phyloP scores from a whole-genome alignment of 345 rosid species.

The Rhodamnia rubescens region DNA sequence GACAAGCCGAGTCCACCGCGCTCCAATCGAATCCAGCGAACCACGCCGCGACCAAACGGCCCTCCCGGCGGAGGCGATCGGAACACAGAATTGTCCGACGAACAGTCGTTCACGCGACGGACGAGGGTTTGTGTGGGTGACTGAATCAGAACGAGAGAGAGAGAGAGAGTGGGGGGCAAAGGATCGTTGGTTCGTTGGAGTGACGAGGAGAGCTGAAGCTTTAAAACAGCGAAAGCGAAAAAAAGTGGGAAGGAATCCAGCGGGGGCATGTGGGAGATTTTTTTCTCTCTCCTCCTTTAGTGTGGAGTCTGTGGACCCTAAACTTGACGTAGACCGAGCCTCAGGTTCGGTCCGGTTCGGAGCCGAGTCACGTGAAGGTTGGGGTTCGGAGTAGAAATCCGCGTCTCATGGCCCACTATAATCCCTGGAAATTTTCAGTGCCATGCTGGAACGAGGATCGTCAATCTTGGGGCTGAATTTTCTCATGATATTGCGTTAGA shows the following conservation, averaged over 20 bases:
- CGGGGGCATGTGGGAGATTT: background rate
- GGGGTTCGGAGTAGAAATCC: too few relatives aligned
- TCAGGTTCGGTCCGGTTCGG: background rate
- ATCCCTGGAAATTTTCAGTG: too few relatives aligned
- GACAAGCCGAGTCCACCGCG: background rate
- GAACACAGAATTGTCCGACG: background rate
- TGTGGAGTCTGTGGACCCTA: background rate
- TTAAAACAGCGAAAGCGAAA: constrained; percentile 1
- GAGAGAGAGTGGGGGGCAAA: background rate
- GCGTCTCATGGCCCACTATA: too few relatives aligned
- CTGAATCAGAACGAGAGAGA: background rate
- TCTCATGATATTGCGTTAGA: too few relatives aligned
- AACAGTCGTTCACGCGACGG: background rate
- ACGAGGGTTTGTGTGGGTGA: background rate
- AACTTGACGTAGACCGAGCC: background rate
- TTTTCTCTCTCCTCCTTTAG: background rate
- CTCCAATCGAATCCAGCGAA: background rate
- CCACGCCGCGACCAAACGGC: background rate
- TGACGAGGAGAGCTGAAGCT: background rate
- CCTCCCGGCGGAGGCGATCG: background rate
- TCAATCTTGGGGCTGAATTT: background rate
- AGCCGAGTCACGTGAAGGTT: background rate
- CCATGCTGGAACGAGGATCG: background rate
- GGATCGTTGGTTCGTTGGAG: background rate
- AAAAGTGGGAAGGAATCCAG: background rate